These are phyloP conservation scores for Aspergillus viridinutans DNA, from an alignment of 2,329 filamentous ascomycete species.

Conservation along the genomic window DNA sequence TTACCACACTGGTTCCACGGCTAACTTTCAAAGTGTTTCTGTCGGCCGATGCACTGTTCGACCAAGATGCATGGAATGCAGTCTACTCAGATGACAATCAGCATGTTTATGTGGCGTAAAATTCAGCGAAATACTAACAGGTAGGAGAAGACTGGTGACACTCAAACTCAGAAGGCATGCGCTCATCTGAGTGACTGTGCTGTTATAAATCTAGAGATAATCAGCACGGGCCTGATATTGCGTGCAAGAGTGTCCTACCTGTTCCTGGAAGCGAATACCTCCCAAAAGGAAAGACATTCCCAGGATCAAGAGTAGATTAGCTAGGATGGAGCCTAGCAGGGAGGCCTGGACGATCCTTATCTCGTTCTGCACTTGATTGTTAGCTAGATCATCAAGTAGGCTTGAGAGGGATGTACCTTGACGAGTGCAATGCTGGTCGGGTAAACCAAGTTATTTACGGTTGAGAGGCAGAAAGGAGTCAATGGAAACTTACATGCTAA, in stretches of 20 bases:
- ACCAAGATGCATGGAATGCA: conserved; percentile 87
- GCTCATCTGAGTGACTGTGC: conserved; percentile 93
- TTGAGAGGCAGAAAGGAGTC: not conserved
- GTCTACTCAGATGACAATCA: conserved; percentile 49
- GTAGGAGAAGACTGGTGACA: conserved; percentile 81
- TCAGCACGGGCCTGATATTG: not conserved
- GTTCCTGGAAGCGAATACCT: conserved; percentile 80
- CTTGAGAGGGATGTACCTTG: conserved; percentile 47
- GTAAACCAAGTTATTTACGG: not conserved
- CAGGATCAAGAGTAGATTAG: conserved; percentile 81
- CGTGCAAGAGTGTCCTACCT: conserved; percentile 47
- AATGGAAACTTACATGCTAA: conserved; percentile 51
- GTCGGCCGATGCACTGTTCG: conserved; percentile 59
- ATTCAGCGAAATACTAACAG: conserved; percentile 49
- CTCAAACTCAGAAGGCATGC: conserved; percentile 86
- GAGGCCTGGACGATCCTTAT: conserved; percentile 91
- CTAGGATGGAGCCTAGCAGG: conserved; percentile 80
- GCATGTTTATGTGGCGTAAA: not conserved
- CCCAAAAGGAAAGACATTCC: conserved; percentile 90
- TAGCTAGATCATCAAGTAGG: not conserved
- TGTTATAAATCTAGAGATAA: conserved; percentile 71
- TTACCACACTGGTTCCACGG: conserved; percentile 79
- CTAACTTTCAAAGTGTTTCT: conserved; percentile 74
- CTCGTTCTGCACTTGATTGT: conserved; percentile 50
- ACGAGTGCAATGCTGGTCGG: conserved; percentile 66